These are phyloP conservation scores for Monosporozyma unispora DNA, from an alignment of 805 yeast genomes.

Conservation along the genomic window DNA sequence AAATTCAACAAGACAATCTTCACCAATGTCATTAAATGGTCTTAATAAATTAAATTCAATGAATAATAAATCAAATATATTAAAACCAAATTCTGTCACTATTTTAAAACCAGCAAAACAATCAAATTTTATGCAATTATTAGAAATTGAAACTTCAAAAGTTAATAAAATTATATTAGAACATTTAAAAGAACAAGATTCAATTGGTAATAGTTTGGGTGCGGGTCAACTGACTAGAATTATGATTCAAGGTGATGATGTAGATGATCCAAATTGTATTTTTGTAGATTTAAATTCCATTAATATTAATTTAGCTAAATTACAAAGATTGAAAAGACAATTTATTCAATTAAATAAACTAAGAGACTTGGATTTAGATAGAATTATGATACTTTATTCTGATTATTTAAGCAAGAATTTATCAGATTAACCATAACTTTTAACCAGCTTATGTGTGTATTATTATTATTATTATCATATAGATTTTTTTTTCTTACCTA, in stretches of 20 bases:
- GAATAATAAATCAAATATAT: constrained; percentile 41
- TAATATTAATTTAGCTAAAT: constrained; percentile 53
- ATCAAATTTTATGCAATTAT: constrained; percentile 63
- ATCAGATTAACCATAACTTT: constrained; percentile 14
- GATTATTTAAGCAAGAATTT: constrained; percentile 67
- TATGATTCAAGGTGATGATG: constrained; percentile 34
- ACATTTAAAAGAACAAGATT: constrained; percentile 27
- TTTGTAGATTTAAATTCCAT: constrained; percentile 53
- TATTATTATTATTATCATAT: neutral
- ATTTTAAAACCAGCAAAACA: constrained; percentile 70
- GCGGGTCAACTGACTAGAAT: constrained; percentile 34
- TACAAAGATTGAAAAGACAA: constrained; percentile 77
- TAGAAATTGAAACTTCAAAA: constrained; percentile 61
- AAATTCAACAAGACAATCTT: neutral
- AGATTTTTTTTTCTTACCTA: neutral
- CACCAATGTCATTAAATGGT: neutral
- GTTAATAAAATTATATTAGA: constrained; percentile 57
- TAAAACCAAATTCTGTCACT: constrained; percentile 77
- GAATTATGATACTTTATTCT: constrained; percentile 65
- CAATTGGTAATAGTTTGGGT: constrained; percentile 39
- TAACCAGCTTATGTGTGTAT: neutral
- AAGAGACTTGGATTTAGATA: constrained; percentile 58
- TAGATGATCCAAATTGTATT: constrained; percentile 32
- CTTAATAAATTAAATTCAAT: neutral
- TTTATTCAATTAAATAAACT: constrained; percentile 74